phyloP scores from a whole-genome alignment of 2,329 filamentous ascomycete species.

The Exophiala alcalophila region DNA sequence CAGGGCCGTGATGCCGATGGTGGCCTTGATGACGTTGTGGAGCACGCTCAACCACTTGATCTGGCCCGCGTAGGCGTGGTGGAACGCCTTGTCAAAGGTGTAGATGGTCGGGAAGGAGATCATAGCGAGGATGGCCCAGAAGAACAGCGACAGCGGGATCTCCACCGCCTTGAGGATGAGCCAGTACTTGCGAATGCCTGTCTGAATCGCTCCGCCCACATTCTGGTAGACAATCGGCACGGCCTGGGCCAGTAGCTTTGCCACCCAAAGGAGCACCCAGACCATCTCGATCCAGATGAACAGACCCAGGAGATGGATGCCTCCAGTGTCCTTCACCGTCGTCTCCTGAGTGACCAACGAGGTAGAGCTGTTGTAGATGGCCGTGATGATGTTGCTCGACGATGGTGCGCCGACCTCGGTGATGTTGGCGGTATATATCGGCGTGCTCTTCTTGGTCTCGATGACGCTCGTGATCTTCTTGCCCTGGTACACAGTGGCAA shows the following conservation, averaged over 20 bases:
- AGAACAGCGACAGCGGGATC: constrained; percentile 22
- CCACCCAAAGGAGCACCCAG: constrained; percentile 22
- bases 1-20: constrained; percentile 33
- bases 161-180: constrained; percentile 21
- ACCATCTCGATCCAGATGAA: constrained; percentile 26
- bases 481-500: constrained; percentile 30
- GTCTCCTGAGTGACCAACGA: constrained; percentile 2
- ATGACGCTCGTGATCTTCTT: constrained; percentile 16
- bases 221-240: constrained; percentile 20
- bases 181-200: constrained; percentile 20
- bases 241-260: constrained; percentile 18
- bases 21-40: constrained; percentile 21
- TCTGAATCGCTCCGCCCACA: constrained; percentile 15
- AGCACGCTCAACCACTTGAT: constrained; percentile 19
- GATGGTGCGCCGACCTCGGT: constrained; percentile 5
- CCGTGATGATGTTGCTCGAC: constrained; percentile 3
- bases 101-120: constrained; percentile 17
- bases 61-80: constrained; percentile 12
- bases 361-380: constrained; percentile 16
- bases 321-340: constrained; percentile 2
- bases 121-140: constrained; percentile 19
- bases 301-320: constrained; percentile 20
- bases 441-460: constrained; percentile 2
- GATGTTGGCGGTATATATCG: constrained; percentile 16
- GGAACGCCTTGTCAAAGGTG: constrained; percentile 17